Evolutionary conservation across 805 yeast species (phyloP).

Genomic region (Kazachstania viticola): DNA sequence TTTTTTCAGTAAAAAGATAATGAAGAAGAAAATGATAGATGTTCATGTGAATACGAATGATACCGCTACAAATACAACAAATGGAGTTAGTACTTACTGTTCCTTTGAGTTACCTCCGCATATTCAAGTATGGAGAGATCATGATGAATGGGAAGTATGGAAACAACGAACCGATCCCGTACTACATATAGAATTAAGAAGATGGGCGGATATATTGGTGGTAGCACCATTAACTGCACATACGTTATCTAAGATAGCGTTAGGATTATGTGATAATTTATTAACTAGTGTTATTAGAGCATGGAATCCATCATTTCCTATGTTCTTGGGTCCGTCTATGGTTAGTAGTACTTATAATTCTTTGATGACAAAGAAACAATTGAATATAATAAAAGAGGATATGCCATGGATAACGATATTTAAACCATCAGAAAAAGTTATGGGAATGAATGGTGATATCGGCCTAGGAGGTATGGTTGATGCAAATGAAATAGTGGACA

Average conservation of each 20-base stretch:
- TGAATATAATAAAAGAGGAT: conserved; percentile 65
- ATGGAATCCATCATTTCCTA: conserved; percentile 88
- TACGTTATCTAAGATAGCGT: conserved; percentile 74
- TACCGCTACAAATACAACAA: conserved; percentile 1
- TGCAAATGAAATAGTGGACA: conserved; percentile 85
- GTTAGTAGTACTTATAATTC: conserved; percentile 83
- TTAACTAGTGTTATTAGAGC: conserved; percentile 87
- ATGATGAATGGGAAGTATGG: conserved; percentile 88
- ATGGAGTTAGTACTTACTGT: background rate
- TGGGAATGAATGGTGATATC: conserved; percentile 87
- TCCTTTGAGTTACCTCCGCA: conserved; percentile 44
- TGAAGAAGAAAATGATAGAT: conserved; percentile 7
- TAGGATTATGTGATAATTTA: conserved; percentile 86
- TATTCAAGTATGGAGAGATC: conserved; percentile 83
- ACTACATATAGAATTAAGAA: conserved; percentile 81
- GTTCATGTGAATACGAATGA: background rate
- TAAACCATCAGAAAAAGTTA: conserved; percentile 87
- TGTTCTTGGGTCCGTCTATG: conserved; percentile 90
- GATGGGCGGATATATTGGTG: conserved; percentile 91
- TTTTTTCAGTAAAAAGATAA: conserved; percentile 30
- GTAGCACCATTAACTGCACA: conserved; percentile 95
- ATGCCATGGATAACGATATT: conserved; percentile 90
- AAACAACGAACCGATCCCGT: conserved; percentile 75
- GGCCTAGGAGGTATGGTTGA: conserved; percentile 99
- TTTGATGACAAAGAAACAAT: conserved; percentile 74